A percentile compares a stretch with the other conserved stretches of the same genome.
phyloP scores from a whole-genome alignment of 805 yeast genomes.

The Candida orba region DNA sequence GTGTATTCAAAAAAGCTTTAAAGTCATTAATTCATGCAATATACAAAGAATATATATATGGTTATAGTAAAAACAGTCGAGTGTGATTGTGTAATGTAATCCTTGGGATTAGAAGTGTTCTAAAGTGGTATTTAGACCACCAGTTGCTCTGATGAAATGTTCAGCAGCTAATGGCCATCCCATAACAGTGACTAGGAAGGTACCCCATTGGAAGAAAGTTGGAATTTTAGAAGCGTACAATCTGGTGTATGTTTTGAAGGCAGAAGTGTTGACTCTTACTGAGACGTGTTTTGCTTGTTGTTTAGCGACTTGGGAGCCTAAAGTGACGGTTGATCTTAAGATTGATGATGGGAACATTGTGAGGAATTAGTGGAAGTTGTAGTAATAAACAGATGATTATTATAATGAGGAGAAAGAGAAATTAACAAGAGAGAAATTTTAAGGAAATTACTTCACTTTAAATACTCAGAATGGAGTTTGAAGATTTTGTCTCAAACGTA shows the following conservation, averaged over 20 bases:
- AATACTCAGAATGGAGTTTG: background rate
- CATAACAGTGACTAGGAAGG: constrained; percentile 12
- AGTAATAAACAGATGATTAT: no score
- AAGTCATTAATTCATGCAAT: background rate
- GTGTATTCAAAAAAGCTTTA: no score
- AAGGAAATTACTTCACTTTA: background rate
- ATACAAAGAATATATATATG: background rate
- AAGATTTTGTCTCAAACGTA: no score
- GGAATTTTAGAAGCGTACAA: constrained; percentile 18
- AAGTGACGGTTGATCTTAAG: constrained; percentile 23
- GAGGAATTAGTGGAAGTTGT: constrained; percentile 1
- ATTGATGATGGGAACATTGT: constrained; percentile 21
- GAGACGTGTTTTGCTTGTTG: constrained; percentile 17
- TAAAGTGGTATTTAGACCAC: constrained; percentile 3
- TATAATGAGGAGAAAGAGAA: background rate
- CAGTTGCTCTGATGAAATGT: constrained; percentile 4
- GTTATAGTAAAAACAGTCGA: no score
- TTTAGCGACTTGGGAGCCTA: constrained; percentile 14
- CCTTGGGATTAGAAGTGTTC: background rate
- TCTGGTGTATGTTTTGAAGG: constrained; percentile 5
- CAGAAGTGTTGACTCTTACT: constrained; percentile 14
- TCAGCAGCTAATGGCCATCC: constrained; percentile 20
- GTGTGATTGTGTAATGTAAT: no score
- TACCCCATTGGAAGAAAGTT: constrained; percentile 19
- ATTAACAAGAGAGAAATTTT: no score